Evolutionary conservation across 148 eudicot species (phyloP).

Genomic region (Suaeda aralocaspica): DNA sequence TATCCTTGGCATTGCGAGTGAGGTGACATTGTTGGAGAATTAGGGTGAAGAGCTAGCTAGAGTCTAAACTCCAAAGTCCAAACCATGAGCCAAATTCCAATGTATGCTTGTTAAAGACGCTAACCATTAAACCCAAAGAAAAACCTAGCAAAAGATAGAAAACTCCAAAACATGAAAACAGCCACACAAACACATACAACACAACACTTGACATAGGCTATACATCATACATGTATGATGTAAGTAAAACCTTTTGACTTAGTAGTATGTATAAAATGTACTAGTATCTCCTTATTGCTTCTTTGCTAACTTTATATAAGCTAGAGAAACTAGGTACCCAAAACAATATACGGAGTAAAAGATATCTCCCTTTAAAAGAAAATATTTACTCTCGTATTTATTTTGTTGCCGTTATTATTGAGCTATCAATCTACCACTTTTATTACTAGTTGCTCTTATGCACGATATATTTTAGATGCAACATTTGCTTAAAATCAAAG

Average conservation of each 20-base stretch:
- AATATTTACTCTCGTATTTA: background rate
- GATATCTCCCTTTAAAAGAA: background rate
- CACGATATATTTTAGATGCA: too few relatives aligned
- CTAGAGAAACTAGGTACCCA: slow-evolving; percentile 1
- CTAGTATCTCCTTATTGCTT: background rate
- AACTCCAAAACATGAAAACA: background rate
- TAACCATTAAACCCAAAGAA: slow-evolving; percentile 8
- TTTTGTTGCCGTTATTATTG: background rate
- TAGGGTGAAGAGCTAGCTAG: background rate
- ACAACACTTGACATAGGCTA: too few relatives aligned
- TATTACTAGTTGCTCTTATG: too few relatives aligned
- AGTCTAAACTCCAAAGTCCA: background rate
- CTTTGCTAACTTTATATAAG: background rate
- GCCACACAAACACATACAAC: too few relatives aligned
- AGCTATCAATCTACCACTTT: too few relatives aligned
- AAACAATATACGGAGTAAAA: background rate
- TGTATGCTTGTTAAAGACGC: slow-evolving; percentile 18
- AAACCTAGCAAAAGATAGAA: background rate
- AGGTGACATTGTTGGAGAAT: too few relatives aligned
- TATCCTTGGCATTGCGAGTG: too few relatives aligned
- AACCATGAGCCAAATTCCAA: background rate
- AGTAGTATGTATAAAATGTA: too few relatives aligned
- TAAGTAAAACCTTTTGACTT: too few relatives aligned
- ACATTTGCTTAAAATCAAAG: too few relatives aligned
- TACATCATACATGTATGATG: too few relatives aligned